Evolutionary conservation across 768 basidiomycete genomes (phyloP), one percentile per base, ranked within the genome.

Genomic region (Lactifluus subvellereus): DNA sequence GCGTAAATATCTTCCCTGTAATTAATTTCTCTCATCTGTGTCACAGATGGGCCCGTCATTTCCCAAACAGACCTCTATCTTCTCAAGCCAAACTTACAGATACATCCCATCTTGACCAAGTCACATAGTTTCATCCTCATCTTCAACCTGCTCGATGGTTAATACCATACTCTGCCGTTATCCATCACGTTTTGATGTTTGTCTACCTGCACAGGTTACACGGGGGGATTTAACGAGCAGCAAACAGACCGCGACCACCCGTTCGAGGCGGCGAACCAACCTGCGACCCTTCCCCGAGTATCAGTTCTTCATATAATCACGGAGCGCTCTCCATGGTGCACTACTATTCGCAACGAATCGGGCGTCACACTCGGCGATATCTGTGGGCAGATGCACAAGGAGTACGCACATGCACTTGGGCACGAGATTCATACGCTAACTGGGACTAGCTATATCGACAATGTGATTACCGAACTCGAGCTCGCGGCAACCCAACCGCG

Each of bases 21-120:
- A 13, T 47, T 32, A 30, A 14, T 27, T 35, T 2, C 42, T 54
- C 52, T 52, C 52, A 54, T 42, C n/a, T 18, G 6, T 45, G 20
- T 3, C 27, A 18, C 54, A 91, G 89, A 92, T 73, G 90, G 89
- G 0, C 91, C 91, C 6, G 83, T 92, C 6, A 79, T 93, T 14
- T 81, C 83, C 3, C 88, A 88, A 69, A 91, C 89, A 0, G 91
- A 93, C 70, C 79, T 94, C 14, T 94, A 91, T 72, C 81, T 93
- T 3, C 81, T 94, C 59, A 79, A 82, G 49, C 80, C 83, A 5
- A 82, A 85, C 16, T 78, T 93, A 2, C 82, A 88, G 69, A 71
- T 93, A 37, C 79, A 94, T 68, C 91, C 91, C 4, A 85, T 91
- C 71, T 80, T 94, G 13, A 77, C 78, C 42, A 67, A 74, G 76